These are phyloP conservation scores for Geoglossum cookeanum DNA, from an alignment of 2,329 filamentous ascomycete species.

Conservation along the genomic window DNA sequence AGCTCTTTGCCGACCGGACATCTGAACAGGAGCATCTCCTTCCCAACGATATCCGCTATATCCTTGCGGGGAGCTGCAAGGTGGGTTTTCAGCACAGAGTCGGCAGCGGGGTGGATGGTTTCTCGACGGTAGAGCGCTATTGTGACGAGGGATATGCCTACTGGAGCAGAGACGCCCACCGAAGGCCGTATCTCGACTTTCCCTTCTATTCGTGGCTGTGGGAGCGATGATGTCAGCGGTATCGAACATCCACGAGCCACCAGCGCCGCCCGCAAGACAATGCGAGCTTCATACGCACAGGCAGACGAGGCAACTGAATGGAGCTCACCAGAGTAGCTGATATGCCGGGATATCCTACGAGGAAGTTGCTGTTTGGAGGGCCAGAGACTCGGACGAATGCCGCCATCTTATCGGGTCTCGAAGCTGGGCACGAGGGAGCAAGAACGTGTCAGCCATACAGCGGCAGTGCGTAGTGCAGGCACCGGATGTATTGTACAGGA, in stretches of 20 bases:
- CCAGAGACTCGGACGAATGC: constrained; percentile 91
- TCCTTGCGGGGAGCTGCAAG: constrained; percentile 80
- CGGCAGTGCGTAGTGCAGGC: background rate
- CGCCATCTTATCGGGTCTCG: constrained; percentile 28
- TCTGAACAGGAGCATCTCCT: constrained; percentile 82
- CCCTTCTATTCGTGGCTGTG: constrained; percentile 84
- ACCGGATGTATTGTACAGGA: background rate
- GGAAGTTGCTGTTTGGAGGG: constrained; percentile 88
- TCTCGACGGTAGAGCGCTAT: constrained; percentile 87
- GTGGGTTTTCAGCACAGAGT: constrained; percentile 83
- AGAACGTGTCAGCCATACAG: background rate
- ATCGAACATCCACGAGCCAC: background rate
- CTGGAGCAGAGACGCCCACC: constrained; percentile 69
- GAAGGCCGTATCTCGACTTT: constrained; percentile 90
- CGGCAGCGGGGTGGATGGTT: constrained; percentile 89
- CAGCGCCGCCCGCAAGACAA: background rate
- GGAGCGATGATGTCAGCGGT: constrained; percentile 8
- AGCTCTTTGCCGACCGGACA: constrained; percentile 68
- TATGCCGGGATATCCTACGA: constrained; percentile 94
- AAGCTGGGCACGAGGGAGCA: constrained; percentile 15
- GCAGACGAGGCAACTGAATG: background rate
- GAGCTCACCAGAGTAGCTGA: constrained; percentile 79
- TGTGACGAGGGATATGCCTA: constrained; percentile 79
- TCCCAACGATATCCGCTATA: constrained; percentile 79
- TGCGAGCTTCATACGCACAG: background rate